Conservation (phyloP, 2,329 filamentous ascomycete species). For the Fusarium newnesense region DNA sequence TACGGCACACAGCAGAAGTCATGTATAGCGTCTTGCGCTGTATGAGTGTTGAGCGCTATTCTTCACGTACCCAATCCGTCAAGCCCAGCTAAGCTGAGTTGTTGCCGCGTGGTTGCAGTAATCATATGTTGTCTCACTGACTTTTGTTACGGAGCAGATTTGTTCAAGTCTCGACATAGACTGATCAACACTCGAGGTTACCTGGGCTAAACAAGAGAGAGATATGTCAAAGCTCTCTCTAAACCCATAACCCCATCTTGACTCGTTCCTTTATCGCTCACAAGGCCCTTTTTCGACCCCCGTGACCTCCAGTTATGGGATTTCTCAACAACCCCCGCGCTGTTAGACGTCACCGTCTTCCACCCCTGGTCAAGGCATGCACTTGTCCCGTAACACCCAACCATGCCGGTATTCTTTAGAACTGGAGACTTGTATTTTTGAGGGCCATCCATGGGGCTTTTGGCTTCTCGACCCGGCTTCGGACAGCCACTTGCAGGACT, state of each 20-base stretch:
- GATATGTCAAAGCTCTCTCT: conserved; percentile 20
- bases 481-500: conserved; percentile 36
- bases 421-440: conserved; percentile 27
- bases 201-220: background rate
- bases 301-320: conserved; percentile 34
- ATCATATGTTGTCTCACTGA: conserved; percentile 16
- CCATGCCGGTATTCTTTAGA: conserved; percentile 25
- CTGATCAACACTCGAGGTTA: background rate
- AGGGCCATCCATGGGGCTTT: conserved; percentile 27
- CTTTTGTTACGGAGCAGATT: background rate
- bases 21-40: conserved; percentile 17
- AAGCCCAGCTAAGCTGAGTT: conserved; percentile 4
- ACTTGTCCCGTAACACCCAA: conserved; percentile 16
- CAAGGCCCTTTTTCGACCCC: conserved; percentile 20
- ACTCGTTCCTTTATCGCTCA: conserved; percentile 12
- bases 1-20: conserved; percentile 15
- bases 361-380: conserved; percentile 24
- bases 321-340: conserved; percentile 29
- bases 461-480: conserved; percentile 36
- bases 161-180: background rate
- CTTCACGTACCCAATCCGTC: background rate
- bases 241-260: conserved; percentile 8
- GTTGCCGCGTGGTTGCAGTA: conserved; percentile 19
- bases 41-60: conserved; percentile 1
- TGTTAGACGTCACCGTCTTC: conserved; percentile 39